Evolutionary conservation across 2,329 filamentous ascomycete species (phyloP).

Genomic region (Magnaporthiopsis incrustans): DNA sequence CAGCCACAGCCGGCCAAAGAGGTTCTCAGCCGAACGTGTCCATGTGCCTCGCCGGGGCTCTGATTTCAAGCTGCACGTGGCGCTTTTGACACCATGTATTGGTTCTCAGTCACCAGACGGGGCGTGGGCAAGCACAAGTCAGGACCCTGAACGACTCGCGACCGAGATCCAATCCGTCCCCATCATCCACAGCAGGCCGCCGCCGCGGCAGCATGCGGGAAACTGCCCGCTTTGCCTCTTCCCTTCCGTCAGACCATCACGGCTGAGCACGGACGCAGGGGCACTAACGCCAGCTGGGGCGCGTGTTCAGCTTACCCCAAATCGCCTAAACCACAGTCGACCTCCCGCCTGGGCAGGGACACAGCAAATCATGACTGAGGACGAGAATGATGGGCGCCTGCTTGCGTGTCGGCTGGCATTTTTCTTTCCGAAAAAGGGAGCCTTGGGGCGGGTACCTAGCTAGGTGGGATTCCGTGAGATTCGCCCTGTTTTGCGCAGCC

Average conservation of each 20-base stretch:
- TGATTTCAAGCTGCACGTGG: neutral
- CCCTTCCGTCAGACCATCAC: no score
- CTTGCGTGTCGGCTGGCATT: neutral
- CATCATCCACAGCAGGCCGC: no score
- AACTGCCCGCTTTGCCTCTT: no score
- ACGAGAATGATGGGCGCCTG: neutral
- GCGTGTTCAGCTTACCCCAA: no score
- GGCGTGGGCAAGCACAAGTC: neutral
- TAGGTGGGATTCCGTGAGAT: neutral
- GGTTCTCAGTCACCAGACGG: neutral
- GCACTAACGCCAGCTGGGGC: neutral
- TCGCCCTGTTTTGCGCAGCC: neutral
- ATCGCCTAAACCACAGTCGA: no score
- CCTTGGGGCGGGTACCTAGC: no score
- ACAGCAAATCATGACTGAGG: neutral
- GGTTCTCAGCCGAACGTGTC: slow-evolving; percentile 1
- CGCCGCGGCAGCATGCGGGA: no score
- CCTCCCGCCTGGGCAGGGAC: neutral
- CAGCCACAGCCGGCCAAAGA: neutral
- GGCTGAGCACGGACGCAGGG: no score
- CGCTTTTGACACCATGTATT: neutral
- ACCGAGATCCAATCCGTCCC: neutral
- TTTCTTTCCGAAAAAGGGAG: no score
- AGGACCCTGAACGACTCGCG: neutral
- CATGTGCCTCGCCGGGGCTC: neutral